phyloP scores from a whole-genome alignment of 129 eudicot species.

The Artemisia annua region DNA sequence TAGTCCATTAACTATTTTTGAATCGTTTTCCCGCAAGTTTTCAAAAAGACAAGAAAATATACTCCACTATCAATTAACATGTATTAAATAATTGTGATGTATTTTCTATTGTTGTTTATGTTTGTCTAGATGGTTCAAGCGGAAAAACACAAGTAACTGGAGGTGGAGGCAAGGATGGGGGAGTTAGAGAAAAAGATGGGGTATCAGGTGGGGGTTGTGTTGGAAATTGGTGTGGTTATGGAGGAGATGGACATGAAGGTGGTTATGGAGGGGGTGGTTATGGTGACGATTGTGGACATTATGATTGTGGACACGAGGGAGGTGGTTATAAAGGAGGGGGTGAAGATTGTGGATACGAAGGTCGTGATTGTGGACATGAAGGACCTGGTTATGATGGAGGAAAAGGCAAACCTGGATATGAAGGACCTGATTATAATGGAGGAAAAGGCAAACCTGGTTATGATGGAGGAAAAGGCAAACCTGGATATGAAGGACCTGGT shows the following conservation, averaged over 20 bases:
- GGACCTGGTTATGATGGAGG: neutral
- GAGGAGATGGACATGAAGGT: conserved; percentile 6
- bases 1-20: too few relatives aligned
- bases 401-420: too few relatives aligned
- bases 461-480: too few relatives aligned
- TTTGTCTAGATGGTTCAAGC: conserved; percentile 19
- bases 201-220: conserved; percentile 31
- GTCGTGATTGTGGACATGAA: conserved; percentile 1
- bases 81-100: conserved; percentile 20
- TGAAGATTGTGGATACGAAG: neutral
- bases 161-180: conserved; percentile 33
- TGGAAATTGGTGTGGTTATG: conserved; percentile 38
- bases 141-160: conserved; percentile 15
- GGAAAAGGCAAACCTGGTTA: too few relatives aligned
- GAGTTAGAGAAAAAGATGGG: conserved; percentile 30
- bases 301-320: conserved; percentile 16
- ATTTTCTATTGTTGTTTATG: conserved; percentile 10
- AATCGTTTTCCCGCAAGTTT: too few relatives aligned
- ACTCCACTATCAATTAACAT: neutral
- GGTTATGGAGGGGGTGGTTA: conserved; percentile 28
- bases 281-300: conserved; percentile 19
- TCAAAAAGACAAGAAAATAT: too few relatives aligned
- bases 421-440: too few relatives aligned
- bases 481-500: too few relatives aligned
- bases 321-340: conserved; percentile 29